Base-by-base conservation (phyloP, 2,329 filamentous ascomycete species). In the Aureobasidium leucospermi region DNA sequence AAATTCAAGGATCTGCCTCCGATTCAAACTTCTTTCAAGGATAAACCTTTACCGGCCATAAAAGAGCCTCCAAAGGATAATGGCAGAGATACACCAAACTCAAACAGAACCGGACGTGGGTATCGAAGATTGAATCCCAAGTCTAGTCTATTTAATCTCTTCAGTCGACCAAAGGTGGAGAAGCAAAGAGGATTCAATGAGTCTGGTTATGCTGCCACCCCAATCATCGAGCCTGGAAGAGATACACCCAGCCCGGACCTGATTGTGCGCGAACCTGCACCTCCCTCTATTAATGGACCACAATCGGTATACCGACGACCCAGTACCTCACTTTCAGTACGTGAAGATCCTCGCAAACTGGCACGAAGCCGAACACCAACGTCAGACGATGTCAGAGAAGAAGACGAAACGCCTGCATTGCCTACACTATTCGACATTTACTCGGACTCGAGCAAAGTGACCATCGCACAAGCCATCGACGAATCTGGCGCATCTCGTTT, bases 91-190 rank as follows among this genome's bases (percentile, higher is more conserved):
- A 39, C 32, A 8, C 43, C 42, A n/a, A 41, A 8, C 9, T 47
- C 43, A 28, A 47, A 32, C 4, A 43, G 55, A 7, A 36, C 42
- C 6, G 36, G 34, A 16, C 43, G 43, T 11, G 43, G 32, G 19
- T n/a, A 16, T 23, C 43, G 55, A 19, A 32, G 43, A 32, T n/a
- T 58, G 6, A 58, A 58, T 9, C 19, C 55, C 23, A 58, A 58
- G n/a, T 47, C 55, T 16, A 58, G 77, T 32, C 66, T 80, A 10
- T 79, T 79, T 69, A 75, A 70, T 59, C 71, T 80, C 13, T 80
- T 80, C 69, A 78, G 74, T 66, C 71, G 71, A 59, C 76, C 78
- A 23, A 79, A 78, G 64, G 76, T 78, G 31, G 77, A 80, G 63
- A 75, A 70, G 64, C 70, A 73, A 49, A 74, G 74, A 62, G 77